Base-by-base conservation (phyloP, 495 filamentous ascomycete species). In the Trichoderma orchidacearum region DNA sequence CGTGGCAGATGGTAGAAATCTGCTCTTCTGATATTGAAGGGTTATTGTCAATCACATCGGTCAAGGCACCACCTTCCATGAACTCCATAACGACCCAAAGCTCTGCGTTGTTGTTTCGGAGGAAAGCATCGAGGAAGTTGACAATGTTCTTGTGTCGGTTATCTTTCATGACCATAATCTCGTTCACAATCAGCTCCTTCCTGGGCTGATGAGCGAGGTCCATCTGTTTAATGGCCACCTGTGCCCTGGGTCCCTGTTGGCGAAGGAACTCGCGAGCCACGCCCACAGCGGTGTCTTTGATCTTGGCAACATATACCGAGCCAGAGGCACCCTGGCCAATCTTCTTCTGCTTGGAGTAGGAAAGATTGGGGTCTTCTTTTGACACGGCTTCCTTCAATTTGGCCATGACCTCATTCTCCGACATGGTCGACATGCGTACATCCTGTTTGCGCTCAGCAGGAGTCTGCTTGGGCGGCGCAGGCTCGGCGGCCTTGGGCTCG, bases 11-110 rank as follows among this genome's bases (percentile, higher is more conserved):
- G 9, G 93, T 95, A 3, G 93, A 90, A 64, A 98, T 98, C 66
- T 98, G 93, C 66, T 95, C 87, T 70, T 98, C 93, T 27, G 85
- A 85, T 63, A 98, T 95, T 53, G 80, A 74, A 11, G 80, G 80
- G 69, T 97, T 98, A 70, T 96, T 96, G 66, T 96, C 94, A 71
- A 97, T 97, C 54, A 98, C 90, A 77, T 98, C 94, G 0, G 94
- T 98, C 66, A 98, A 72, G 51, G 93, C 90, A 68, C 93, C 93
- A 59, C 93, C 93, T 69, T 97, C 93, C 94, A 98, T 97, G 64
- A 93, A 98, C 70, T 98, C 93, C 94, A 98, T 96, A 30, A 98
- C 93, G 21, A 98, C 90, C 93, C 93, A 98, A 28, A 98, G 79
- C 67, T 98, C 94, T 58, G 85, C 81, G 68, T 86, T 89, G 63